Percentiles rank a stretch among this genome's conserved stretches.
Evolutionary conservation across 1,284 basidiomycete species (phyloP).

Genomic region (Termitomyces sp.): DNA sequence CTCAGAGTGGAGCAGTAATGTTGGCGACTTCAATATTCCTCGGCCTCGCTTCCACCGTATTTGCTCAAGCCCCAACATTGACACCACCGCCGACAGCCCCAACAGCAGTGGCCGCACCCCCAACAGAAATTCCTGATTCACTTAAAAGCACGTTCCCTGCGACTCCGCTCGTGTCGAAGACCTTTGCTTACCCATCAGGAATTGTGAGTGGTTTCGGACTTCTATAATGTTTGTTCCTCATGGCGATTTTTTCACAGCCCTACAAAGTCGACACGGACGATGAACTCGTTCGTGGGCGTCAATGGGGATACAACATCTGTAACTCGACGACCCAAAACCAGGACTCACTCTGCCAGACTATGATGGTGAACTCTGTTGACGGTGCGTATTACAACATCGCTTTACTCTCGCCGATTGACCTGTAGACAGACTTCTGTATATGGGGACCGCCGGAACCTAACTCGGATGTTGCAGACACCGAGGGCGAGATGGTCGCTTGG

Average conservation of each 20-base stretch:
- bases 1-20: neutral
- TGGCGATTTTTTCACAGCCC: conserved; percentile 36
- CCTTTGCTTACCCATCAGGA: conserved; percentile 43
- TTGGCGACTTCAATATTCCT: conserved; percentile 4
- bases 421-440: conserved; percentile 40
- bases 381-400: conserved; percentile 31
- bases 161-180: conserved; percentile 49
- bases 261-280: conserved; percentile 50
- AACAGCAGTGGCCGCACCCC: neutral
- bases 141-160: conserved; percentile 33
- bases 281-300: conserved; percentile 48
- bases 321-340: conserved; percentile 65
- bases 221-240: neutral
- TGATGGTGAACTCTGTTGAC: conserved; percentile 47
- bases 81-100: conserved; percentile 15
- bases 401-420: neutral
- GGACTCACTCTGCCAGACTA: conserved; percentile 61
- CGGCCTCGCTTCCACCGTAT: conserved; percentile 1
- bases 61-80: conserved; percentile 9
- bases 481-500: conserved; percentile 58
- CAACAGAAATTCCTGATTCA: conserved; percentile 2
- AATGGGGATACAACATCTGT: conserved; percentile 63
- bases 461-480: conserved; percentile 51
- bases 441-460: conserved; percentile 46
- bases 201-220: conserved; percentile 37